Conservation (phyloP, 2,329 filamentous ascomycete genomes). For the Aureobasidium sp. region DNA sequence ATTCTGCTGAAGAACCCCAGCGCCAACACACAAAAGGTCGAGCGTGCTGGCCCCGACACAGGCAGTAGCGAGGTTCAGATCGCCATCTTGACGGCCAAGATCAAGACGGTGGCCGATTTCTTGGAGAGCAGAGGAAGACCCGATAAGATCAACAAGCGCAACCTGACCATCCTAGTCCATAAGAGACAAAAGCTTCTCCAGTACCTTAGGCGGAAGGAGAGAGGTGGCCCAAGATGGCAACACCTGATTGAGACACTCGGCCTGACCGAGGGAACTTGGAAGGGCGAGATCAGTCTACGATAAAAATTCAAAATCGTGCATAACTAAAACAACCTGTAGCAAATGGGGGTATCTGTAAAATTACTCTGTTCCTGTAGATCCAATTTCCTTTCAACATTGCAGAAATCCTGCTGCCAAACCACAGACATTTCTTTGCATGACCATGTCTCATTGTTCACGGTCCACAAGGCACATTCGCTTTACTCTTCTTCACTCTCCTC, state of each 20-base stretch:
- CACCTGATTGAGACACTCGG: conserved; percentile 78
- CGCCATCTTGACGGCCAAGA: conserved; percentile 90
- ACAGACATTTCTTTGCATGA: neutral
- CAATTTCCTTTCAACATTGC: neutral
- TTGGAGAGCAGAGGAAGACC: conserved; percentile 64
- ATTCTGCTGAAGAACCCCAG: conserved; percentile 33
- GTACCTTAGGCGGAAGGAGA: conserved; percentile 83
- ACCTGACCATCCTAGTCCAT: conserved; percentile 77
- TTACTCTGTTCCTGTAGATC: conserved; percentile 8
- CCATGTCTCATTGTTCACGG: neutral
- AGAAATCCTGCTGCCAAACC: neutral
- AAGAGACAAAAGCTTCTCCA: conserved; percentile 77
- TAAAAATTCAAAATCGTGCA: neutral
- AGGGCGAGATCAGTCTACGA: conserved; percentile 75
- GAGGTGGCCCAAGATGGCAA: conserved; percentile 83
- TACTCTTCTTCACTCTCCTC: conserved; percentile 39
- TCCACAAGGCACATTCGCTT: neutral
- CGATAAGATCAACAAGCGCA: conserved; percentile 92
- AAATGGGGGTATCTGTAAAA: conserved; percentile 11
- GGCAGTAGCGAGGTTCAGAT: conserved; percentile 97
- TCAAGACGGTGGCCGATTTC: conserved; percentile 67
- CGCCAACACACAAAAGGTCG: conserved; percentile 36
- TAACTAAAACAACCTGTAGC: neutral
- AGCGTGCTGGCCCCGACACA: conserved; percentile 81
- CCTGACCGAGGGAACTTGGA: conserved; percentile 79